Conservation (phyloP, 2,329 filamentous ascomycete species). For the Alternaria longipes region DNA sequence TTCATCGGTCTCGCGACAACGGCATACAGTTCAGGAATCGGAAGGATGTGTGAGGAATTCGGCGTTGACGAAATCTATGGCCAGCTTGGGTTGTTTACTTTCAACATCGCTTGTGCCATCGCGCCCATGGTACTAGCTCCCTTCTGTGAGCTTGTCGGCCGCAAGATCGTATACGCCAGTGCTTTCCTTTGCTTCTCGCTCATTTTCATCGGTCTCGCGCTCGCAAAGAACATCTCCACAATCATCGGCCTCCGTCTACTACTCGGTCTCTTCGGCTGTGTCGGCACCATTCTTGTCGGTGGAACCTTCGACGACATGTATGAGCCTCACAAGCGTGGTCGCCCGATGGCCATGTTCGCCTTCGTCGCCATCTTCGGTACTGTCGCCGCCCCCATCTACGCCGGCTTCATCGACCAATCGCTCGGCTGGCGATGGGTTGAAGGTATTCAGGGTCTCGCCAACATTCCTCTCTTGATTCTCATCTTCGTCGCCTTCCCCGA, state of each 20-base stretch:
- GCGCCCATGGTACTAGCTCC: conserved; percentile 40
- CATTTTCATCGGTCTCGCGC: conserved; percentile 38
- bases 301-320: conserved; percentile 44
- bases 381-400: conserved; percentile 63
- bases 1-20: conserved; percentile 41
- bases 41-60: conserved; percentile 40
- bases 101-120: conserved; percentile 40
- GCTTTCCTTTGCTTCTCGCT: conserved; percentile 40
- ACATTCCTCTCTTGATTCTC: conserved; percentile 59
- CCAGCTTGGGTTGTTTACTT: conserved; percentile 38
- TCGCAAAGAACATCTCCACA: conserved; percentile 34
- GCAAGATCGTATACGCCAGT: conserved; percentile 37
- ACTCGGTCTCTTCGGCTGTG: conserved; percentile 39
- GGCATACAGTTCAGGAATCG: conserved; percentile 39
- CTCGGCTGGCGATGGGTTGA: conserved; percentile 65
- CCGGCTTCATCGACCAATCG: conserved; percentile 63
- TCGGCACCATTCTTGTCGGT: conserved; percentile 40
- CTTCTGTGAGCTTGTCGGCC: conserved; percentile 39
- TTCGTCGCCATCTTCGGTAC: conserved; percentile 54
- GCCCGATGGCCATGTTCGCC: conserved; percentile 42
- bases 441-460: conserved; percentile 62
- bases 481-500: conserved; percentile 55
- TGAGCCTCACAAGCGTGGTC: conserved; percentile 36
- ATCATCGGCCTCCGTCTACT: conserved; percentile 40
- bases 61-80: conserved; percentile 33